Evolutionary conservation across 148 eudicot genomes (phyloP).

Genomic region (Bassia scoparia): DNA sequence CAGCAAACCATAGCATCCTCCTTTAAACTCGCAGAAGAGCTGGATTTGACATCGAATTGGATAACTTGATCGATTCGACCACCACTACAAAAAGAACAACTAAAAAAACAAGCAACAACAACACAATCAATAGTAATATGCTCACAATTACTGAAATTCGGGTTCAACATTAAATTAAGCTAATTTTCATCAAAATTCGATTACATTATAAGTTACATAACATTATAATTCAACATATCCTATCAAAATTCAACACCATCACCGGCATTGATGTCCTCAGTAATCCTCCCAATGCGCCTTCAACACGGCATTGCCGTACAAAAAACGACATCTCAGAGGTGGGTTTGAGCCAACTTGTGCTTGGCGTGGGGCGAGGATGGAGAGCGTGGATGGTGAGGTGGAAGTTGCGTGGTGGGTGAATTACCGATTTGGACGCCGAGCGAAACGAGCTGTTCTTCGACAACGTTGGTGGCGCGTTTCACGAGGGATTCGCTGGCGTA

Average conservation of each 20-base stretch:
- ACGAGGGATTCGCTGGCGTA: conserved; percentile 76
- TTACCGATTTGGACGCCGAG: conserved; percentile 66
- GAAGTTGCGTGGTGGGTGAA: conserved; percentile 68
- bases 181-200: too few species aligned
- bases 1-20: too few species aligned
- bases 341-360: conserved; percentile 88
- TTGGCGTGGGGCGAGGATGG: conserved; percentile 71
- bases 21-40: too few species aligned
- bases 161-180: too few species aligned
- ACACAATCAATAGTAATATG: too few species aligned
- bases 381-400: conserved; percentile 68
- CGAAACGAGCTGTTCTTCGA: conserved; percentile 56
- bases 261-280: conserved; percentile 61
- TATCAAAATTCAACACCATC: conserved; percentile 97
- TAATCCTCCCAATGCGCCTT: conserved; percentile 94
- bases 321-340: conserved; percentile 79
- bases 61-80: too few species aligned
- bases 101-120: too few species aligned
- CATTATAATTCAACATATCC: too few species aligned
- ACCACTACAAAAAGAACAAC: too few species aligned
- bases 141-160: too few species aligned
- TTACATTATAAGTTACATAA: too few species aligned
- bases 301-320: conserved; percentile 86
- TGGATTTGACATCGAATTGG: too few species aligned
- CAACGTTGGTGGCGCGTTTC: conserved; percentile 80